A percentile compares a stretch with the other conserved stretches of the same genome.
Evolutionary conservation across 495 filamentous ascomycete species (phyloP).

Genomic region (Xylaria curta): DNA sequence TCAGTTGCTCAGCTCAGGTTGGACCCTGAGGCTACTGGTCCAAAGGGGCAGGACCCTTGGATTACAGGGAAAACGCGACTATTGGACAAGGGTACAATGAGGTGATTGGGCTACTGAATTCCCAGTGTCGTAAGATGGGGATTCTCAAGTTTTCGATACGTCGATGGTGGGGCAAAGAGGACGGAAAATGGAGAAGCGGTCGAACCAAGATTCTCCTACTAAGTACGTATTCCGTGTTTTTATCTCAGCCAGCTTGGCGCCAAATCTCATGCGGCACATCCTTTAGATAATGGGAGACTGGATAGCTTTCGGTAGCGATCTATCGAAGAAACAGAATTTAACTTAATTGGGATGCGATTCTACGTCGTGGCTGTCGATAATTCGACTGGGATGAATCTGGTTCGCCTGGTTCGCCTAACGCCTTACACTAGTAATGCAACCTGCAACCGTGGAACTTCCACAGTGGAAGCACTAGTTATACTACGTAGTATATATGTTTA

Average conservation of each 20-base stretch:
- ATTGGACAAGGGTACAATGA: background rate
- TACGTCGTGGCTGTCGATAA: background rate
- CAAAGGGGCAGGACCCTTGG: conserved; percentile 20
- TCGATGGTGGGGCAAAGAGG: background rate
- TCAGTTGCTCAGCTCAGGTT: conserved; percentile 5
- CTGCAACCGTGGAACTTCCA: too few relatives aligned
- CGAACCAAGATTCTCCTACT: background rate
- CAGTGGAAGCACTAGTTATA: too few relatives aligned
- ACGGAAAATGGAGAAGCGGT: background rate
- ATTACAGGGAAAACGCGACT: background rate
- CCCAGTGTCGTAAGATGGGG: conserved; percentile 6
- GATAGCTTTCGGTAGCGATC: background rate
- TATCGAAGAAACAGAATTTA: background rate
- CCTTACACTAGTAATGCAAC: background rate
- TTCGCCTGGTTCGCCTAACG: conserved; percentile 16
- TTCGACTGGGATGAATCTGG: background rate
- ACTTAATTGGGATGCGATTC: background rate
- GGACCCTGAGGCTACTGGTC: conserved; percentile 22
- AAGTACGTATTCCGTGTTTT: background rate
- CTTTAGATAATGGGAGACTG: background rate
- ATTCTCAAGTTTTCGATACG: conserved; percentile 15
- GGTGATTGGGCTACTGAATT: background rate
- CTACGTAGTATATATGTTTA: background rate
- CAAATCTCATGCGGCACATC: background rate
- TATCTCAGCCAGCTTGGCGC: background rate